Evolutionary conservation across 1,139 yeast species (phyloP).

Genomic region (Protomyces pachydermus): DNA sequence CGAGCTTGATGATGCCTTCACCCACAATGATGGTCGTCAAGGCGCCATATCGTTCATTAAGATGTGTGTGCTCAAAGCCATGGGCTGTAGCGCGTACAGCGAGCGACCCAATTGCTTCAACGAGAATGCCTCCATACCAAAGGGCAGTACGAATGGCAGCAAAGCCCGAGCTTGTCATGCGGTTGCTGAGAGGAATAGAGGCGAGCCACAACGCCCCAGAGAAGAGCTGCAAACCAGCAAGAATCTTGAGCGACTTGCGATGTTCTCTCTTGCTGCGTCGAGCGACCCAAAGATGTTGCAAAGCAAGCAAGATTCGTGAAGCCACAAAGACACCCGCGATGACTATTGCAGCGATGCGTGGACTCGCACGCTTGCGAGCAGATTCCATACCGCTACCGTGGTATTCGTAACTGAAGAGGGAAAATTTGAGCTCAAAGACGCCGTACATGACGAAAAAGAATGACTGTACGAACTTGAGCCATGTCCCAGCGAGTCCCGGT

Average conservation of each 20-base stretch:
- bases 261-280: background rate
- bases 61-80: slow-evolving; percentile 18
- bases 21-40: slow-evolving; percentile 23
- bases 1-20: slow-evolving; percentile 23
- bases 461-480: slow-evolving; percentile 11
- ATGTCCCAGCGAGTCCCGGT: slow-evolving; percentile 1
- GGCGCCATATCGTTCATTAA: slow-evolving; percentile 20
- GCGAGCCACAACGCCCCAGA: slow-evolving; percentile 16
- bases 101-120: slow-evolving; percentile 12
- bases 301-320: slow-evolving; percentile 9
- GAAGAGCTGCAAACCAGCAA: slow-evolving; percentile 12
- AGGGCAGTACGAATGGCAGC: slow-evolving; percentile 5
- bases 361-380: slow-evolving; percentile 1
- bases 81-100: slow-evolving; percentile 9
- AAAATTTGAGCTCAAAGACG: slow-evolving; percentile 15
- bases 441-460: slow-evolving; percentile 11
- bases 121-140: slow-evolving; percentile 15
- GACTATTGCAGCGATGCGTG: slow-evolving; percentile 3
- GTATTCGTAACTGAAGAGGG: background rate
- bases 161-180: background rate
- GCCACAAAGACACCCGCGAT: slow-evolving; percentile 6
- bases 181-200: slow-evolving; percentile 3
- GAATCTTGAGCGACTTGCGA: slow-evolving; percentile 3
- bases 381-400: background rate
- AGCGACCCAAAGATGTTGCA: slow-evolving; percentile 13